Conservation (phyloP, 192 early-diverging fungal genomes). For the Coemansia sp. region DNA sequence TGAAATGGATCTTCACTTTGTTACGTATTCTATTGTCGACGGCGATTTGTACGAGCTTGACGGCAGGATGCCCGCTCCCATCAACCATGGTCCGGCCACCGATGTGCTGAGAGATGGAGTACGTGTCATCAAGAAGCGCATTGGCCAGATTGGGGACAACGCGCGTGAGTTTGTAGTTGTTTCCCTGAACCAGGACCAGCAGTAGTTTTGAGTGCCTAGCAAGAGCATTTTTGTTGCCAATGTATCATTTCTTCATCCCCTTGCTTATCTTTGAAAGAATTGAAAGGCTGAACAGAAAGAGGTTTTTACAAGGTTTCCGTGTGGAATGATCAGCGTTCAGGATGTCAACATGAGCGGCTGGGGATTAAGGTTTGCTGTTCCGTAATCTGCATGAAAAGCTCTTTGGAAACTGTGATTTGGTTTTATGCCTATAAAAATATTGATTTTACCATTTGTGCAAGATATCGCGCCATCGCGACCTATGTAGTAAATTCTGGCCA, state of each 20-base stretch:
- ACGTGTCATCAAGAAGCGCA: conserved; percentile 25
- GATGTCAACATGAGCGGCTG: no score
- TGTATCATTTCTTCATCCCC: neutral
- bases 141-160: conserved; percentile 15
- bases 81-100: conserved; percentile 74
- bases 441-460: neutral
- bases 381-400: no score
- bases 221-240: neutral
- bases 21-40: conserved; percentile 77
- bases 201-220: neutral
- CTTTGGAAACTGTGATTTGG: no score
- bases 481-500: neutral
- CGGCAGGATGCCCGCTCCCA: conserved; percentile 77
- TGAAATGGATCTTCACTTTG: conserved; percentile 82
- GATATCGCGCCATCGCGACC: neutral
- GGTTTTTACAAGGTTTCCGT: no score
- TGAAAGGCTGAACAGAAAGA: no score
- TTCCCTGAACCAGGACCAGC: conserved; percentile 12
- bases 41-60: conserved; percentile 88
- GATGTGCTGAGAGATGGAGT: conserved; percentile 58
- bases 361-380: no score
- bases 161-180: conserved; percentile 28
- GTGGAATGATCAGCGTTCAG: no score
- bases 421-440: neutral
- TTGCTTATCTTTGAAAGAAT: neutral